Evolutionary conservation across 1,284 basidiomycete species (phyloP).

Genomic region (Thelephora terrestris): DNA sequence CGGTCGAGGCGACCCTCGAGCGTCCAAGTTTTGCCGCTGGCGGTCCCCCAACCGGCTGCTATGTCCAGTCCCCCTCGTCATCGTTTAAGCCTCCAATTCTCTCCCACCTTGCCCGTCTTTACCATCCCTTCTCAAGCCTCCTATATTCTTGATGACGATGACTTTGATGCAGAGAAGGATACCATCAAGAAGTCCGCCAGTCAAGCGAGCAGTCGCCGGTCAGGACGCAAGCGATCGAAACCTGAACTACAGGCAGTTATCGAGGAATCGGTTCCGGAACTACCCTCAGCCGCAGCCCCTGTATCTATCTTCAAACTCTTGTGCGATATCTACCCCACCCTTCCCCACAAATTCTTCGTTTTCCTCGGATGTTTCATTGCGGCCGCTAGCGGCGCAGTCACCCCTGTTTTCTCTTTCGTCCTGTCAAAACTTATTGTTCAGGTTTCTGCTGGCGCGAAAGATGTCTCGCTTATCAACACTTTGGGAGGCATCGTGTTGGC

Average conservation of each 20-base stretch:
- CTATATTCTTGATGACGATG: constrained; percentile 29
- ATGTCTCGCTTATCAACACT: constrained; percentile 56
- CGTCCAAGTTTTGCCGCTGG: constrained; percentile 20
- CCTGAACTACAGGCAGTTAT: constrained; percentile 23
- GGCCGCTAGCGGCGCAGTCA: constrained; percentile 70
- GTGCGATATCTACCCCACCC: constrained; percentile 53
- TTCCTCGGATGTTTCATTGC: constrained; percentile 58
- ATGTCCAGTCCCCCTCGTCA: constrained; percentile 22
- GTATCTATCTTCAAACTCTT: constrained; percentile 40
- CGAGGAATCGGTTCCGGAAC: constrained; percentile 7
- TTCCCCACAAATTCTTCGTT: constrained; percentile 69
- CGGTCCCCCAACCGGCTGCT: constrained; percentile 17
- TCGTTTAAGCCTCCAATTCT: constrained; percentile 51
- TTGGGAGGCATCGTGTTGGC: constrained; percentile 63
- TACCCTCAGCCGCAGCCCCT: constrained; percentile 13
- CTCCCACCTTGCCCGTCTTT: constrained; percentile 37
- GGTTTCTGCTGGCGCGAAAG: constrained; percentile 60
- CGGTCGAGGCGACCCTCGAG: constrained; percentile 23
- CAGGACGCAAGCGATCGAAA: constrained; percentile 22
- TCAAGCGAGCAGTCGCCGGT: constrained; percentile 9
- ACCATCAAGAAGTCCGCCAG: constrained; percentile 16
- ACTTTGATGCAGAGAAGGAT: constrained; percentile 24
- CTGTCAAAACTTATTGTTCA: constrained; percentile 77
- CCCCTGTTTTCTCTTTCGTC: constrained; percentile 86
- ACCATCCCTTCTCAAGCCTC: constrained; percentile 10